Percentiles rank a stretch among this genome's conserved stretches.
phyloP scores from a whole-genome alignment of 495 filamentous ascomycete species.

The Daldinia bambusicola region DNA sequence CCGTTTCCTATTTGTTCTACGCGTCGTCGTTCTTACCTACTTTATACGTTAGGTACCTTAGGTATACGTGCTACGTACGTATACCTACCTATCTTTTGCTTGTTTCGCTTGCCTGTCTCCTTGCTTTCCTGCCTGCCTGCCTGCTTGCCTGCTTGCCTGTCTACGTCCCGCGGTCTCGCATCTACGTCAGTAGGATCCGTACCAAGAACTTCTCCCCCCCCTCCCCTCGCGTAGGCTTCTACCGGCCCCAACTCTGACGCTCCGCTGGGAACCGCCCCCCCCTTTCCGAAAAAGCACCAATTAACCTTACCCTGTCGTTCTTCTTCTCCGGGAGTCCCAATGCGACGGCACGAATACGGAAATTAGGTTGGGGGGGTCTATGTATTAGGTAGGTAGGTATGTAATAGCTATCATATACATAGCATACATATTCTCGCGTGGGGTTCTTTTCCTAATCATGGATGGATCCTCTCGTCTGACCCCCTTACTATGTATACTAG shows the following conservation, averaged over 20 bases:
- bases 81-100: no score
- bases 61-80: no score
- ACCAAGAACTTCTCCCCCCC: neutral
- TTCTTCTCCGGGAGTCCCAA: conserved; percentile 5
- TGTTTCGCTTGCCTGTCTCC: neutral
- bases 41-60: no score
- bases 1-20: neutral
- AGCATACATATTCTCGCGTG: conserved; percentile 26
- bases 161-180: neutral
- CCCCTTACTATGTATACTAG: conserved; percentile 36
- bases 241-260: conserved; percentile 11
- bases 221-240: neutral
- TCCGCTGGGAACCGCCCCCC: conserved; percentile 12
- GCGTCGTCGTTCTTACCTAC: neutral
- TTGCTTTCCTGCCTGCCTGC: neutral
- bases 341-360: conserved; percentile 22
- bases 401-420: neutral
- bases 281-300: conserved; percentile 5
- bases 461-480: conserved; percentile 29
- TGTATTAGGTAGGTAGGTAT: no score
- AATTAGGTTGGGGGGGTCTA: conserved; percentile 18
- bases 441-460: neutral
- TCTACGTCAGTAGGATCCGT: conserved; percentile 14
- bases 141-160: neutral
- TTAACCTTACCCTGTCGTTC: conserved; percentile 4